Evolutionary conservation across 148 eudicot species (phyloP), one percentile per base, ranked within the genome.

Genomic region (Fagopyrum tataricum): DNA sequence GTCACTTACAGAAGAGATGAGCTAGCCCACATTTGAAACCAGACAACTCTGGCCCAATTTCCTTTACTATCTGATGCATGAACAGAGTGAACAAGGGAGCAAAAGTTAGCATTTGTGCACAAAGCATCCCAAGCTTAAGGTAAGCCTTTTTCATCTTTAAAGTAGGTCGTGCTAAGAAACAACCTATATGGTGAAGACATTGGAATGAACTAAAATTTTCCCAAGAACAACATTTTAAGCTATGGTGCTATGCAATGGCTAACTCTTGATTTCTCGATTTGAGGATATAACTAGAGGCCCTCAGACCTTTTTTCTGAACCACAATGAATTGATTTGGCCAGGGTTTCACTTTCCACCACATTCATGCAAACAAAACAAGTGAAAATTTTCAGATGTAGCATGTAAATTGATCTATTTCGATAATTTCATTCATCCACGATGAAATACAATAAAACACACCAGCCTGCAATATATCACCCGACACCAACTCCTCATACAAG

Each of bases 11-110:
- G 76, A 94, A 91, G 67, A 94, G 77, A 88, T 94, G 93, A 67
- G 96, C 98, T 74, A 94, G 91, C 64, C 98, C 98, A 75, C 97
- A 94, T 43, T 87, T 81, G 75, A 94, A 94, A 20, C 82, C 91
- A 26, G 98, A 91, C 78, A 94, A 78, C 26, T 94, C 97, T 77
- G 81, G 76, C 64, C 81, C 96, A 81, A 94, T 90, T 83, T 91
- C 98, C 90, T 90, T 94, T 83, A 91, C 20, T 75, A 94, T 83
- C 98, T 94, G 81, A 75, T 13, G 43, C 44, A 64, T 15, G 69
- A 64, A 31, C 20, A 37, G 18, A 9, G 26, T 3, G 37, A 39
- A 64, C 9, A 24, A 13, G 15, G 69, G 69, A 64, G 6, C 43
- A 64, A 13, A 61, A 15, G 2, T 64, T 15, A 37, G 43, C 43